Evolutionary conservation across 202 grass and related monocot species (phyloP), one percentile per base, ranked within the genome.

Genomic region (Elaeis oleifera): DNA sequence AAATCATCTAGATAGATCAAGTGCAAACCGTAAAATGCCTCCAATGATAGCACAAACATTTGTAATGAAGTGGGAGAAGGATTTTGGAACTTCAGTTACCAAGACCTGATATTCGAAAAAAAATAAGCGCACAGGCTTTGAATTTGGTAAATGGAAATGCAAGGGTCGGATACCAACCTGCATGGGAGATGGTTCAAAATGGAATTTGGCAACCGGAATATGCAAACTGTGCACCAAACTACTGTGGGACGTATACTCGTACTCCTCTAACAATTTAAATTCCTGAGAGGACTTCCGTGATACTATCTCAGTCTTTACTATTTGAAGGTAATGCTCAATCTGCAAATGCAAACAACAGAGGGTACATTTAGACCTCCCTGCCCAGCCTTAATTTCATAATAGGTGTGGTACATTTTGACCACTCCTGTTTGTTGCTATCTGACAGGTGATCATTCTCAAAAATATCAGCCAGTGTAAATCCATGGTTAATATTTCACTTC

Each of bases 311-410:
- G 85, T 94, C 67, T 99, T 99, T 26, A 99, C 95, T 20, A 99
- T 64, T 86, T 99, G 95, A 24, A 99, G 76, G 67, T 99, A 99
- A 76, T 99, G 95, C 73, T 99, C 95, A 75, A 99, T 99, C 95
- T 99, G 82, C 28, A 79, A 16, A 83, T 70, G 67, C 16, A 62
- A 44, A 44, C 7, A 44, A 44, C 8, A 44, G 9, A 44, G 36
- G 9, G 11, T 13, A 44, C 2, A 13, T 11, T 44, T 44, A 44
- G 3, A 44, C 6, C 36, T 44, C 36, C 36, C 1, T 44, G 1
- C 11, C 36, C 36, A 13, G 36, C 36, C 36, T 44, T 44, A 14
- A 44, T 44, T 44, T 3, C 11, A 13, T 13, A 14, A 44, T 44
- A 44, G 36, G 36, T 44, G 36, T 11, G 2, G 9, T 3, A 13